These are phyloP conservation scores for Mollisiaceae sp. DNA, from an alignment of 2,329 filamentous ascomycete species.

Conservation along the genomic window DNA sequence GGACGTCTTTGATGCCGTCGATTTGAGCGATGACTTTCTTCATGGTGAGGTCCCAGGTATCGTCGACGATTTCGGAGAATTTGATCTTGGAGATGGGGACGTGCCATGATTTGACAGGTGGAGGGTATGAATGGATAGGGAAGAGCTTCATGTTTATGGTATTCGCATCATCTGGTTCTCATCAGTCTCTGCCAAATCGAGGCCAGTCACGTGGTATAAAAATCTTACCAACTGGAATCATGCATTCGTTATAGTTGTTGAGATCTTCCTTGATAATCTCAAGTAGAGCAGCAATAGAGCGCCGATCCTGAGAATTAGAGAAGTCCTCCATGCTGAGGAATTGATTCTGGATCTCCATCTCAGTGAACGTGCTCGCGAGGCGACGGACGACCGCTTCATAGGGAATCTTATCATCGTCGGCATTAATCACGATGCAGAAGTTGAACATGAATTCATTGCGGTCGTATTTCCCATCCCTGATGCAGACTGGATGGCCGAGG, in stretches of 20 bases:
- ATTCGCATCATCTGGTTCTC: conserved; percentile 77
- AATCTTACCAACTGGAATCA: conserved; percentile 87
- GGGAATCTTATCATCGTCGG: conserved; percentile 71
- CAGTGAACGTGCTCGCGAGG: conserved; percentile 82
- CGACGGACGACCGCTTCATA: conserved; percentile 88
- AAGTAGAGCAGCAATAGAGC: conserved; percentile 82
- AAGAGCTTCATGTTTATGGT: conserved; percentile 97
- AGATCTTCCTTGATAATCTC: conserved; percentile 84
- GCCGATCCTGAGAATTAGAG: conserved; percentile 53
- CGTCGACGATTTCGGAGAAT: conserved; percentile 65
- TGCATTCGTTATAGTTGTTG: conserved; percentile 97
- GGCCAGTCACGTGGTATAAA: not conserved
- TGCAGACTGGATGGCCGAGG: conserved; percentile 87
- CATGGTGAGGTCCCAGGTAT: conserved; percentile 77
- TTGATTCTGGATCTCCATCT: conserved; percentile 88
- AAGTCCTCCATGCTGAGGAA: conserved; percentile 67
- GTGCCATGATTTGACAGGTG: conserved; percentile 83
- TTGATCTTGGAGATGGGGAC: conserved; percentile 81
- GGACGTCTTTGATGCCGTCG: conserved; percentile 88
- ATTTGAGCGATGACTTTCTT: conserved; percentile 83
- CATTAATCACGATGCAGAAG: conserved; percentile 83
- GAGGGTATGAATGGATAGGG: conserved; percentile 77
- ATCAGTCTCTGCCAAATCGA: conserved; percentile 14
- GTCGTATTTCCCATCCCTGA: conserved; percentile 80
- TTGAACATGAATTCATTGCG: conserved; percentile 99